Percentiles rank a stretch among this genome's conserved stretches.
Conservation (phyloP, 257 asterid genomes). For the Nicotiana tabacum region DNA sequence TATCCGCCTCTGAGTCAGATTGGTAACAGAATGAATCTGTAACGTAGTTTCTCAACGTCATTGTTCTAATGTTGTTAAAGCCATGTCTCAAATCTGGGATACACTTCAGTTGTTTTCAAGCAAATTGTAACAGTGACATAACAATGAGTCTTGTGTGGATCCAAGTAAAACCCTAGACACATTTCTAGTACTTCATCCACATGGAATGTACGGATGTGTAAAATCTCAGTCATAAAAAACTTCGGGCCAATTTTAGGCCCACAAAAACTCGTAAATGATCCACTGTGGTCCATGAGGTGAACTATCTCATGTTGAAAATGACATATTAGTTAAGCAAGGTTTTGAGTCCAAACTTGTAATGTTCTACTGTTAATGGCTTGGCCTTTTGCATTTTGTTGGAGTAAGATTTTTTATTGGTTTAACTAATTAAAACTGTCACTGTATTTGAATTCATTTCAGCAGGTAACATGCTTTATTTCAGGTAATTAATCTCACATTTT, state of each 20-base stretch:
- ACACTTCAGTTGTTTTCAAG: neutral
- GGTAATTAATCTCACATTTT: no score
- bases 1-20: no score
- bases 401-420: neutral
- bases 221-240: neutral
- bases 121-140: neutral
- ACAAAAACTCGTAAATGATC: neutral
- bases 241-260: conserved; percentile 7
- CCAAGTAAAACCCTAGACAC: neutral
- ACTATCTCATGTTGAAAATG: neutral
- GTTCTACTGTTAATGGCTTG: neutral
- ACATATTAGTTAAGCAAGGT: neutral
- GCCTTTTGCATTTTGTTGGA: neutral
- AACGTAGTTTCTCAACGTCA: neutral
- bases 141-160: neutral
- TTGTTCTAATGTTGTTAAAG: neutral
- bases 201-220: neutral
- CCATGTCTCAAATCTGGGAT: neutral
- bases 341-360: neutral
- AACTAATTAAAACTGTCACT: no score
- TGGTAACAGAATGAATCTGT: neutral
- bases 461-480: no score
- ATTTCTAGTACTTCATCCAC: neutral
- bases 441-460: no score
- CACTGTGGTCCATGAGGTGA: conserved; percentile 6